A percentile compares a stretch with the other conserved stretches of the same genome.
Conservation (phyloP, 768 basidiomycete genomes). For the Lentinula sp. region DNA sequence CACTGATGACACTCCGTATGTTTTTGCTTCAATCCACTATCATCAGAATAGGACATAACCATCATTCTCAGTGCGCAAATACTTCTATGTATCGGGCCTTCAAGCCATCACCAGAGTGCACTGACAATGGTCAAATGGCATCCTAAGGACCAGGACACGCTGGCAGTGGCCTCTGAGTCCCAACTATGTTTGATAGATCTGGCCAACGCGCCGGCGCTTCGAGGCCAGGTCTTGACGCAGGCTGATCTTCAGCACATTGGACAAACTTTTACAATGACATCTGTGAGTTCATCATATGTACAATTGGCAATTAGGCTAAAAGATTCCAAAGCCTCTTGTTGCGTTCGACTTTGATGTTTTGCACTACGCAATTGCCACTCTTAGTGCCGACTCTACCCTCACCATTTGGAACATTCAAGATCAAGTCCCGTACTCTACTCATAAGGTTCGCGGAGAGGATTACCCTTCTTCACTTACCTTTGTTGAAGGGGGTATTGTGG, state of each 20-base stretch:
- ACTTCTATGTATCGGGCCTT: conserved; percentile 64
- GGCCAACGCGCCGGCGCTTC: conserved; percentile 50
- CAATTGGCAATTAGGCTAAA: background rate
- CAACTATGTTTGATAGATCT: conserved; percentile 76
- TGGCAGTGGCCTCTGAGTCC: conserved; percentile 78
- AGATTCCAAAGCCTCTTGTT: conserved; percentile 57
- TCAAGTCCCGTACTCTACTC: conserved; percentile 66
- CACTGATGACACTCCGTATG: conserved; percentile 83
- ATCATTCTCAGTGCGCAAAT: conserved; percentile 47
- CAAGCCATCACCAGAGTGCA: conserved; percentile 46
- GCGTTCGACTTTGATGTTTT: conserved; percentile 82
- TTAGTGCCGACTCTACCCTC: conserved; percentile 76
- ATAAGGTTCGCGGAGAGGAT: conserved; percentile 76
- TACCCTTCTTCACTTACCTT: conserved; percentile 78
- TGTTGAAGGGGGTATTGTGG: conserved; percentile 79
- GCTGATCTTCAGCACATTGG: conserved; percentile 64
- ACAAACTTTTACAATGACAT: conserved; percentile 61
- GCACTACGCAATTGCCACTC: conserved; percentile 72
- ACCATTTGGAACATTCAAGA: conserved; percentile 82
- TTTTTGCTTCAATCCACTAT: conserved; percentile 1
- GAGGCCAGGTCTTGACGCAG: conserved; percentile 62
- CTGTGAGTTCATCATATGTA: conserved; percentile 39
- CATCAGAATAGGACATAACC: background rate
- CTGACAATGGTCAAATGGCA: conserved; percentile 88
- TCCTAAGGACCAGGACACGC: conserved; percentile 70